These are phyloP conservation scores for Epicoccum nigrum DNA, from an alignment of 2,329 filamentous ascomycete species.

Conservation along the genomic window DNA sequence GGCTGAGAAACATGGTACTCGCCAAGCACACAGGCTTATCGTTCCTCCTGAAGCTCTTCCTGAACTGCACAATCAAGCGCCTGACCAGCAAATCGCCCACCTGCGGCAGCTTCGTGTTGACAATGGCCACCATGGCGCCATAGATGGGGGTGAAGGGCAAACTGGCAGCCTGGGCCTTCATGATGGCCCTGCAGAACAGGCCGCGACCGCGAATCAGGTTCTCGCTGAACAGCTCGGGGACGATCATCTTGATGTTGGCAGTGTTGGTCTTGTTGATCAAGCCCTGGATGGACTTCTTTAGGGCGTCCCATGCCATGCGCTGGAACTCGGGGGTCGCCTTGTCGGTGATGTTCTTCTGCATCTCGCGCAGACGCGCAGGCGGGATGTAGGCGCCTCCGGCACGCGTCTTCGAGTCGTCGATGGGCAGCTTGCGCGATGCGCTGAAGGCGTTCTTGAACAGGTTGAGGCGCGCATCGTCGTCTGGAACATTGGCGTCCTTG, in stretches of 20 bases:
- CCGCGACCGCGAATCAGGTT: slow-evolving; percentile 91
- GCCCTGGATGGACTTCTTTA: slow-evolving; percentile 99
- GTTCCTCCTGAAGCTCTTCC: slow-evolving; percentile 93
- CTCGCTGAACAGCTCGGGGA: slow-evolving; percentile 93
- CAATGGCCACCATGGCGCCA: slow-evolving; percentile 92
- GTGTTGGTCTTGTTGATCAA: slow-evolving; percentile 99
- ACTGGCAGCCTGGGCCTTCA: slow-evolving; percentile 97
- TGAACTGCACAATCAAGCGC: slow-evolving; percentile 86
- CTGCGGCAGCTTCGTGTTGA: slow-evolving; percentile 95
- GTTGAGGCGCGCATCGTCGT: slow-evolving; percentile 44
- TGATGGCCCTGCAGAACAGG: slow-evolving; percentile 92
- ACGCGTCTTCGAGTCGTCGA: slow-evolving; percentile 85
- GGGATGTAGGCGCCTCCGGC: slow-evolving; percentile 97
- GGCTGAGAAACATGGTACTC: slow-evolving; percentile 91
- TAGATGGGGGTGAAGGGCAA: slow-evolving; percentile 96
- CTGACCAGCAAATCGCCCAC: slow-evolving; percentile 90
- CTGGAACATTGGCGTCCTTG: slow-evolving; percentile 26
- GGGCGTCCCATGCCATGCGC: slow-evolving; percentile 97
- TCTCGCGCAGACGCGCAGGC: slow-evolving; percentile 83
- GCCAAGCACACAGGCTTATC: slow-evolving; percentile 96
- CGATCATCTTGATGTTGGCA: slow-evolving; percentile 96
- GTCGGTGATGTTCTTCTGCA: slow-evolving; percentile 97
- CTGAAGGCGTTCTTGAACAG: slow-evolving; percentile 47
- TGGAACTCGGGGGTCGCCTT: slow-evolving; percentile 97
- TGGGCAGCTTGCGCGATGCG: slow-evolving; percentile 79